These are phyloP conservation scores for Lichina pygmaea DNA, from an alignment of 495 filamentous ascomycete genomes.

Conservation along the genomic window DNA sequence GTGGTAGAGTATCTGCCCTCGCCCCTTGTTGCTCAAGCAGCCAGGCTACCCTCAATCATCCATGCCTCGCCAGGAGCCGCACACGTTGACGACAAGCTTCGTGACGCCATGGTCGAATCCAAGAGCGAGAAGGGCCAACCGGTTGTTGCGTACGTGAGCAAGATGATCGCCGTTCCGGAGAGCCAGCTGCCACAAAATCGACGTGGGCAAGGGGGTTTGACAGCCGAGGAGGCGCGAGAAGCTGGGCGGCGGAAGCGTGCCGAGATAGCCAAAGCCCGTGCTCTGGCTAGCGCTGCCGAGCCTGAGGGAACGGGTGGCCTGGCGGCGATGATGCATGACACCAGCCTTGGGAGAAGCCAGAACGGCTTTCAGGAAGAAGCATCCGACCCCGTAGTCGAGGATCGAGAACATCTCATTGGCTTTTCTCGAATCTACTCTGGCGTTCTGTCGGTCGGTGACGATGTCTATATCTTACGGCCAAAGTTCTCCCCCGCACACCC, in stretches of 20 bases:
- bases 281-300: not conserved
- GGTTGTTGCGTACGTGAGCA: slow-evolving; percentile 86
- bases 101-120: slow-evolving; percentile 58
- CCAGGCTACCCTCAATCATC: slow-evolving; percentile 51
- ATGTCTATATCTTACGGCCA: slow-evolving; percentile 68
- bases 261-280: slow-evolving; percentile 51
- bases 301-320: slow-evolving; percentile 12
- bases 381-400: slow-evolving; percentile 13
- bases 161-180: slow-evolving; percentile 87
- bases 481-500: slow-evolving; percentile 73
- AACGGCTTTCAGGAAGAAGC: slow-evolving; percentile 17
- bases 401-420: slow-evolving; percentile 73
- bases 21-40: slow-evolving; percentile 58
- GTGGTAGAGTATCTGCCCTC: slow-evolving; percentile 83
- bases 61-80: slow-evolving; percentile 53
- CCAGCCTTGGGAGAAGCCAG: not conserved
- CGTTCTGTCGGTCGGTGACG: slow-evolving; percentile 66
- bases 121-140: slow-evolving; percentile 39
- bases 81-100: slow-evolving; percentile 36
- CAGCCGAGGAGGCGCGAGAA: slow-evolving; percentile 70
- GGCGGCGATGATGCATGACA: slow-evolving; percentile 25
- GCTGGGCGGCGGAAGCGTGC: slow-evolving; percentile 67
- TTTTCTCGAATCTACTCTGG: slow-evolving; percentile 89
- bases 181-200: slow-evolving; percentile 70
- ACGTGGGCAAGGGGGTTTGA: slow-evolving; percentile 40